Conservation (phyloP, 495 filamentous ascomycete species). For the Astrothelium subdiscretum region DNA sequence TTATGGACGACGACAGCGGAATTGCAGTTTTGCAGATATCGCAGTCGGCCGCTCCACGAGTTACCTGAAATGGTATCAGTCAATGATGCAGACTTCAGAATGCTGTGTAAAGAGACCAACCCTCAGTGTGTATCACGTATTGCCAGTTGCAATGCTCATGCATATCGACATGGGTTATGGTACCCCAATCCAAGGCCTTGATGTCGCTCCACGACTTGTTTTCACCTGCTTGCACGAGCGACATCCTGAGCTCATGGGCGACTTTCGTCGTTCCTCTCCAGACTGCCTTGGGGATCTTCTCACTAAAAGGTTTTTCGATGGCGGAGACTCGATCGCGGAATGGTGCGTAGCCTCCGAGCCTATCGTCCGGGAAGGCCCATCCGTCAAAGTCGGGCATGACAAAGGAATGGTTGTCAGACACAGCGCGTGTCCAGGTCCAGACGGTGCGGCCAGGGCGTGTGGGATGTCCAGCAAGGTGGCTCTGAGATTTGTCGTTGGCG, state of each 20-base stretch:
- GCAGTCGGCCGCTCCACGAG: constrained; percentile 42
- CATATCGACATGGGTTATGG: constrained; percentile 34
- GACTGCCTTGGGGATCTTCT: constrained; percentile 52
- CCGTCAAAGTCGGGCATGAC: constrained; percentile 71
- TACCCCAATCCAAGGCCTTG: constrained; percentile 40
- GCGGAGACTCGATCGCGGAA: constrained; percentile 38
- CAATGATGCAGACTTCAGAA: not conserved
- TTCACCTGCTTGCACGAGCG: constrained; percentile 34
- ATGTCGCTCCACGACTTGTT: constrained; percentile 43
- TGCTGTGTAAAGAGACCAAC: not conserved
- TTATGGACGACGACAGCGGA: constrained; percentile 44
- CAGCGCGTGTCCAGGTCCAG: constrained; percentile 40
- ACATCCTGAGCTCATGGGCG: constrained; percentile 29
- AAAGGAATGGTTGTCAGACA: constrained; percentile 38
- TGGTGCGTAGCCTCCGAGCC: constrained; percentile 31
- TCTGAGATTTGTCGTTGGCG: constrained; percentile 39
- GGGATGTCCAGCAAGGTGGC: not conserved
- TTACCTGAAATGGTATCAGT: not conserved
- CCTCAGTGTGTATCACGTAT: constrained; percentile 49
- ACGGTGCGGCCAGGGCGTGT: constrained; percentile 17
- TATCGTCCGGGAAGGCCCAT: constrained; percentile 45
- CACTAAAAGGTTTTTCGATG: constrained; percentile 27
- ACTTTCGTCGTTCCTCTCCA: constrained; percentile 50
- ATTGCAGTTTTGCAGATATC: constrained; percentile 50
- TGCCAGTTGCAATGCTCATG: constrained; percentile 50